Conservation (phyloP, 306 rosid species). For the Vigna angularis region DNA sequence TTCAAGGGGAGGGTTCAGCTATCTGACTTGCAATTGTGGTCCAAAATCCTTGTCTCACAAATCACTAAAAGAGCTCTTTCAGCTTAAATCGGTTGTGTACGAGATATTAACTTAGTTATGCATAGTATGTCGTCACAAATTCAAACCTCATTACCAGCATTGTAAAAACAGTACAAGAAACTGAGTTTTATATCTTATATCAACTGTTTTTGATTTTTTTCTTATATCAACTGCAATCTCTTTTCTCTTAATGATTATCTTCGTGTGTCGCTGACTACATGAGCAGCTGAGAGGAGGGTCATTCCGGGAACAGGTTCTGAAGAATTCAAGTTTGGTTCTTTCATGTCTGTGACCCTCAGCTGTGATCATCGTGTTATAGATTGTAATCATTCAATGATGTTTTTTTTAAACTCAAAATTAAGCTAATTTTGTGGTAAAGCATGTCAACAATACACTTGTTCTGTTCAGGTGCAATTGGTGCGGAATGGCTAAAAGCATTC, state of each 20-base stretch:
- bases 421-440: background rate
- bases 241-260: constrained; percentile 35
- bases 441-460: constrained; percentile 22
- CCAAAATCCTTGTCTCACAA: background rate
- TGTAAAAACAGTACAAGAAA: background rate
- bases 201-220: constrained; percentile 37
- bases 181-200: background rate
- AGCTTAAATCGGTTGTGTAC: constrained; percentile 13
- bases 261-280: constrained; percentile 33
- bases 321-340: constrained; percentile 80
- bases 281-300: constrained; percentile 98
- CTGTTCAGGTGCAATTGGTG: constrained; percentile 89
- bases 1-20: background rate
- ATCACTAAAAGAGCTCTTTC: background rate
- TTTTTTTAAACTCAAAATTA: constrained; percentile 12
- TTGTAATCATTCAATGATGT: constrained; percentile 57
- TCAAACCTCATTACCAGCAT: background rate
- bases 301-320: constrained; percentile 79
- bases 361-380: constrained; percentile 99
- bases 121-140: background rate
- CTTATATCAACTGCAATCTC: background rate
- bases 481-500: constrained; percentile 95
- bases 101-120: background rate
- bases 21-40: constrained; percentile 30
- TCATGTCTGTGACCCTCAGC: constrained; percentile 85